Conservation (phyloP, 2,329 filamentous ascomycete species). For the Chaetomium sp. region DNA sequence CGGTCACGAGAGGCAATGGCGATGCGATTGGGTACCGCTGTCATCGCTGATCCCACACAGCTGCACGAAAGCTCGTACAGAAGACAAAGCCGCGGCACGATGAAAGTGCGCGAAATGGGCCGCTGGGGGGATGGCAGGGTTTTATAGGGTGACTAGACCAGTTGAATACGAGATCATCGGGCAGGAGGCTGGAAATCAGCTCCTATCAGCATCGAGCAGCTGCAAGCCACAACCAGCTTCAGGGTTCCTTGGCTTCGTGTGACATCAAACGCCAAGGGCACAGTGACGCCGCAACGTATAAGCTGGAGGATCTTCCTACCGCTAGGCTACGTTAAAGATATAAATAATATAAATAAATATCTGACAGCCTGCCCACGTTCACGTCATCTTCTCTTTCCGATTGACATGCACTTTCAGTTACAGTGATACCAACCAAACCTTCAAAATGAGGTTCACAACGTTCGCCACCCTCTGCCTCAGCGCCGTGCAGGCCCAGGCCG, state of each 20-base stretch:
- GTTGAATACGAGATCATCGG: slow-evolving; percentile 10
- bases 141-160: background rate
- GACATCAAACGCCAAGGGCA: background rate
- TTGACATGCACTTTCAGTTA: too few species aligned
- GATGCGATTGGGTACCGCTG: background rate
- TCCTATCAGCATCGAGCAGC: slow-evolving; percentile 7
- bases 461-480: slow-evolving; percentile 7
- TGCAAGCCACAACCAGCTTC: slow-evolving; percentile 1
- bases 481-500: background rate
- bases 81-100: background rate
- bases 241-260: background rate
- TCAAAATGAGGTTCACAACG: slow-evolving; percentile 22
- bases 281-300: background rate
- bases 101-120: background rate
- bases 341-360: background rate
- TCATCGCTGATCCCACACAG: background rate
- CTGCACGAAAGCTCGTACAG: background rate
- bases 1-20: background rate
- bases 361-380: background rate
- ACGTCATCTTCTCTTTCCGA: background rate
- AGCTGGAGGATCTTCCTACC: slow-evolving; percentile 9
- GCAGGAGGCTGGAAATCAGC: background rate
- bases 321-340: background rate
- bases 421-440: background rate
- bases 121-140: background rate